Percentiles rank a stretch among this genome's conserved stretches.
Conservation (phyloP, 441 rosid species). For the Melianthus villosus region DNA sequence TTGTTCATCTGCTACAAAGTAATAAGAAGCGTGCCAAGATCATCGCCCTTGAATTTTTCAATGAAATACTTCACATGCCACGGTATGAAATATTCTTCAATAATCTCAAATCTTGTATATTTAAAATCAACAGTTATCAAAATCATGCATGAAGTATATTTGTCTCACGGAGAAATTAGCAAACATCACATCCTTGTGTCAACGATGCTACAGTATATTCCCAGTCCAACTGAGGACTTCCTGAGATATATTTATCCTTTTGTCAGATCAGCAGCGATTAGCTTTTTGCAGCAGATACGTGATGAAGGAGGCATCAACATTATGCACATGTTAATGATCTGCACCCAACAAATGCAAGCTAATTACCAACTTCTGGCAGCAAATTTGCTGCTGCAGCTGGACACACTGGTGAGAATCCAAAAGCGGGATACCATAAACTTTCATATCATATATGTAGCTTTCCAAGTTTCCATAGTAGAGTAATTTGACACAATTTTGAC, state of each 20-base stretch:
- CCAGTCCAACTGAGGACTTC: background rate
- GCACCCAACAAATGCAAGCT: slow-evolving; percentile 30
- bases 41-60: slow-evolving; percentile 56
- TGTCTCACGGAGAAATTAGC: no score
- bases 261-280: slow-evolving; percentile 55
- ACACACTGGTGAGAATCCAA: slow-evolving; percentile 29
- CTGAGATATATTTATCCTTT: slow-evolving; percentile 3
- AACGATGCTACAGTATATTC: background rate
- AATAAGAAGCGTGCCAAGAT: slow-evolving; percentile 30
- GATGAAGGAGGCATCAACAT: slow-evolving; percentile 40
- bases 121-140: no score
- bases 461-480: background rate
- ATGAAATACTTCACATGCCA: slow-evolving; percentile 63
- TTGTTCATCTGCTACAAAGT: slow-evolving; percentile 44
- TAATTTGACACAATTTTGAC: no score
- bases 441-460: background rate
- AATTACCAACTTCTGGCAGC: slow-evolving; percentile 57
- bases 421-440: background rate
- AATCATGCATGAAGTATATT: no score
- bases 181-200: background rate
- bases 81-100: slow-evolving; percentile 45
- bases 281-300: slow-evolving; percentile 40
- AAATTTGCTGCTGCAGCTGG: slow-evolving; percentile 61
- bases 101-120: no score
- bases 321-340: slow-evolving; percentile 25